Evolutionary conservation across 768 basidiomycete species (phyloP).

Genomic region (Kwoniella pini): DNA sequence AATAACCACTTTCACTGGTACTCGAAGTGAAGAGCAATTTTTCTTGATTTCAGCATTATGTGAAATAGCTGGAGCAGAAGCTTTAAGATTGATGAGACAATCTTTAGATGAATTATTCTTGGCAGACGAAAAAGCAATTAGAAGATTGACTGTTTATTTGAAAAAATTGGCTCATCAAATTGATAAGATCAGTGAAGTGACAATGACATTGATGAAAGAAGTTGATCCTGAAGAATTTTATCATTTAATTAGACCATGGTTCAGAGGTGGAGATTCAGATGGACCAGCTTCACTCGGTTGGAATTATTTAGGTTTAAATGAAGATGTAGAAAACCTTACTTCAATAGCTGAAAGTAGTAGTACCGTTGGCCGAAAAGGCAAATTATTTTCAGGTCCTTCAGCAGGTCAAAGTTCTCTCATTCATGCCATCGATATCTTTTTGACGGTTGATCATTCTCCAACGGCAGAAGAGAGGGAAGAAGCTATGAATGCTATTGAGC

Average conservation of each 20-base stretch:
- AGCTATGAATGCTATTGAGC: conserved; percentile 8
- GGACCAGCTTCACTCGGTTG: conserved; percentile 53
- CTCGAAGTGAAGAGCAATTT: conserved; percentile 79
- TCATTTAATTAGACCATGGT: conserved; percentile 90
- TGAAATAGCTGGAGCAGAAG: conserved; percentile 80
- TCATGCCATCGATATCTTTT: conserved; percentile 55
- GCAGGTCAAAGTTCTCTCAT: conserved; percentile 93
- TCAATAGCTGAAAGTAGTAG: conserved; percentile 18
- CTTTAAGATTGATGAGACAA: conserved; percentile 78
- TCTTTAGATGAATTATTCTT: conserved; percentile 89
- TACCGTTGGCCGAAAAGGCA: conserved; percentile 14
- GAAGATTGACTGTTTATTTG: conserved; percentile 70
- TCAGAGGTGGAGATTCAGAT: conserved; percentile 72
- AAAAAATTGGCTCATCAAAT: conserved; percentile 66
- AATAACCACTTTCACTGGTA: conserved; percentile 66
- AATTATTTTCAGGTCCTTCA: conserved; percentile 75
- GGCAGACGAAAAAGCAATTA: conserved; percentile 66
- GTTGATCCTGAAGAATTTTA: conserved; percentile 81
- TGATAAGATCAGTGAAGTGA: conserved; percentile 63
- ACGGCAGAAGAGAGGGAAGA: conserved; percentile 15
- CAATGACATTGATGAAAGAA: conserved; percentile 67
- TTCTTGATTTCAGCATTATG: conserved; percentile 82
- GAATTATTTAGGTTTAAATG: conserved; percentile 72
- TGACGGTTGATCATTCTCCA: conserved; percentile 58
- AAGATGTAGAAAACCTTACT: conserved; percentile 59